Conservation (phyloP, 495 filamentous ascomycete genomes). For the Penicillium paxilli region DNA sequence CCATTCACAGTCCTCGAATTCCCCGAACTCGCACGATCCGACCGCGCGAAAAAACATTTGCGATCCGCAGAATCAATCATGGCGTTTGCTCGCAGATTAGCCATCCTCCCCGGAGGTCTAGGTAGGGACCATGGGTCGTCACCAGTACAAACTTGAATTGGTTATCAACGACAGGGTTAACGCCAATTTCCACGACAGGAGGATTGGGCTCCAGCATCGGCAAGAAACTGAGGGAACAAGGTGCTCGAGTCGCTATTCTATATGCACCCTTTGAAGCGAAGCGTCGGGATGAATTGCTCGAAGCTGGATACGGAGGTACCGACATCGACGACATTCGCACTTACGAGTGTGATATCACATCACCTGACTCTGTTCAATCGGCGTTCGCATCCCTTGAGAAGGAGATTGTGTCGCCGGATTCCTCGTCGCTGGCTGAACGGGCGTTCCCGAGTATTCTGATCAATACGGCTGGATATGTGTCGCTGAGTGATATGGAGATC, state of each 20-base stretch:
- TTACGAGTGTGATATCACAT: slow-evolving; percentile 46
- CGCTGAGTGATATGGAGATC: slow-evolving; percentile 38
- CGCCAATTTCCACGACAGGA: slow-evolving; percentile 19
- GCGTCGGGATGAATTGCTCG: slow-evolving; percentile 36
- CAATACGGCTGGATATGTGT: slow-evolving; percentile 45
- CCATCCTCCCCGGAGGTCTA: slow-evolving; percentile 41
- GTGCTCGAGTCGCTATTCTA: slow-evolving; percentile 38
- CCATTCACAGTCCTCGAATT: background rate
- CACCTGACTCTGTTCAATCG: slow-evolving; percentile 34
- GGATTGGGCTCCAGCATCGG: slow-evolving; percentile 42
- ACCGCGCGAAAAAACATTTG: background rate
- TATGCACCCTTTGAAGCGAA: slow-evolving; percentile 43
- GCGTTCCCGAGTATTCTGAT: slow-evolving; percentile 39
- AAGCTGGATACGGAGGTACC: slow-evolving; percentile 25
- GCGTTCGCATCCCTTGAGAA: slow-evolving; percentile 26
- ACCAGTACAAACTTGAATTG: no score
- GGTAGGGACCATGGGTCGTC: slow-evolving; percentile 30
- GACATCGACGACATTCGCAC: slow-evolving; percentile 26
- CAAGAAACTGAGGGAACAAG: slow-evolving; percentile 36
- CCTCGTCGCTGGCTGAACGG: slow-evolving; percentile 8
- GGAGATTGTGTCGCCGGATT: slow-evolving; percentile 17
- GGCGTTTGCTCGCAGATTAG: slow-evolving; percentile 36
- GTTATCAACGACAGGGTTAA: slow-evolving; percentile 8
- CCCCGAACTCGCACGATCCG: background rate
- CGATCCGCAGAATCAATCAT: slow-evolving; percentile 13